These are phyloP conservation scores for Nemania abortiva DNA, from an alignment of 2,329 filamentous ascomycete species.

Conservation along the genomic window DNA sequence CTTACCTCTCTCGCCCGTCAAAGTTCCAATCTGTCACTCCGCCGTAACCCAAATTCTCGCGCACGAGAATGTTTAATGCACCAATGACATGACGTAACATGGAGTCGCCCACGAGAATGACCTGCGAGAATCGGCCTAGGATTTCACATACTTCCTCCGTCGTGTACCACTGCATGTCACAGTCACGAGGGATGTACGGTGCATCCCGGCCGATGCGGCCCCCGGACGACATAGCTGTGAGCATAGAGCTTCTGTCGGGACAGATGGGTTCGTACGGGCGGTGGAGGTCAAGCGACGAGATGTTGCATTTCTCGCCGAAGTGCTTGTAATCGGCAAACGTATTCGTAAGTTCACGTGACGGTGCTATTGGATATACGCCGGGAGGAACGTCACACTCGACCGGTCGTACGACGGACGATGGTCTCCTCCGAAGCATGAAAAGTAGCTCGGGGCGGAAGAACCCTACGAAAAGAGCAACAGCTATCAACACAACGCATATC, in stretches of 20 bases:
- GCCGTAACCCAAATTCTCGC: slow-evolving; percentile 61
- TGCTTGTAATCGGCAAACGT: slow-evolving; percentile 58
- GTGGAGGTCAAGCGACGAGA: slow-evolving; percentile 60
- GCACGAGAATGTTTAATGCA: slow-evolving; percentile 59
- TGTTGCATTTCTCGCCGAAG: slow-evolving; percentile 55
- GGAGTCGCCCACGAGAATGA: slow-evolving; percentile 61
- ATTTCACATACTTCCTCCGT: slow-evolving; percentile 61
- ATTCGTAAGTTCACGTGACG: slow-evolving; percentile 47
- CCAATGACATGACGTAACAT: slow-evolving; percentile 63
- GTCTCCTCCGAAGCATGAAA: not conserved
- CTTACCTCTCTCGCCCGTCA: slow-evolving; percentile 56
- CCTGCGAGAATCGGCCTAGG: slow-evolving; percentile 59
- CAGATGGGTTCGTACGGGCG: slow-evolving; percentile 53
- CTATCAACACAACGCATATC: slow-evolving; percentile 1
- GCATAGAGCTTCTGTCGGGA: slow-evolving; percentile 51
- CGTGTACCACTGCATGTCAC: slow-evolving; percentile 62
- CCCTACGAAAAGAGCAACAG: not conserved
- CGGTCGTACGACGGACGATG: not conserved
- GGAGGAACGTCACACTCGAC: slow-evolving; percentile 13
- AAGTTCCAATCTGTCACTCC: slow-evolving; percentile 65
- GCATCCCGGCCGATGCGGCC: slow-evolving; percentile 60
- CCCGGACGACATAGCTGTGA: slow-evolving; percentile 58
- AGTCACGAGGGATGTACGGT: slow-evolving; percentile 59
- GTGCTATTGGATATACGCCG: slow-evolving; percentile 20
- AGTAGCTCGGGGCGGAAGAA: not conserved